Percentiles rank a stretch among this genome's conserved stretches.
Evolutionary conservation across 768 basidiomycete genomes (phyloP).

Genomic region (Hypholoma sublateritium): DNA sequence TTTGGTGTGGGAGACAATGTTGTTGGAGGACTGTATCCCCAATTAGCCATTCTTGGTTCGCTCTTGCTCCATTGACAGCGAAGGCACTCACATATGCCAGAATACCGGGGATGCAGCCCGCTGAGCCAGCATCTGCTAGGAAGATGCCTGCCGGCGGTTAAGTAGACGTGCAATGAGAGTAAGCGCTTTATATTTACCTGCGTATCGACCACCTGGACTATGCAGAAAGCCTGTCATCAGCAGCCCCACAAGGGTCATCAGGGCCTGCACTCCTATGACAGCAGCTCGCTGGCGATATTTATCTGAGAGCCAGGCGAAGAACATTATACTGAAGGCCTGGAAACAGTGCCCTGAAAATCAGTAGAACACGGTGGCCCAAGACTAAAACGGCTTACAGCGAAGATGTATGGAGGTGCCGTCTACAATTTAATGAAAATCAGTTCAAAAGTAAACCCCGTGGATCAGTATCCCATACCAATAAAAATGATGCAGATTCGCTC

Average conservation of each 20-base stretch:
- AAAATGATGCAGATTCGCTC: constrained; percentile 38
- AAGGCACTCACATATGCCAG: constrained; percentile 44
- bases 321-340: constrained; percentile 37
- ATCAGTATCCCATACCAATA: constrained; percentile 31
- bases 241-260: constrained; percentile 42
- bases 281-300: constrained; percentile 40
- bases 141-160: constrained; percentile 38
- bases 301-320: constrained; percentile 50
- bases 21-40: constrained; percentile 43
- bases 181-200: constrained; percentile 27
- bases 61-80: neutral
- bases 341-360: constrained; percentile 6
- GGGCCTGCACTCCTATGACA: constrained; percentile 41
- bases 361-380: neutral
- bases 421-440: constrained; percentile 14
- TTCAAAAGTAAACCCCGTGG: neutral
- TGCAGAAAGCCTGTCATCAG: constrained; percentile 38
- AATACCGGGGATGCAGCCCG: constrained; percentile 45
- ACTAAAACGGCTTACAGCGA: constrained; percentile 36
- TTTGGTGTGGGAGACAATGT: constrained; percentile 49
- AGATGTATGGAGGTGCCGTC: constrained; percentile 50
- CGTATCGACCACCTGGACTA: constrained; percentile 38
- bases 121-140: constrained; percentile 43
- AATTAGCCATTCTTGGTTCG: constrained; percentile 2
- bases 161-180: neutral